Conservation (phyloP, 2,329 filamentous ascomycete species). For the Anthostomella pinea region DNA sequence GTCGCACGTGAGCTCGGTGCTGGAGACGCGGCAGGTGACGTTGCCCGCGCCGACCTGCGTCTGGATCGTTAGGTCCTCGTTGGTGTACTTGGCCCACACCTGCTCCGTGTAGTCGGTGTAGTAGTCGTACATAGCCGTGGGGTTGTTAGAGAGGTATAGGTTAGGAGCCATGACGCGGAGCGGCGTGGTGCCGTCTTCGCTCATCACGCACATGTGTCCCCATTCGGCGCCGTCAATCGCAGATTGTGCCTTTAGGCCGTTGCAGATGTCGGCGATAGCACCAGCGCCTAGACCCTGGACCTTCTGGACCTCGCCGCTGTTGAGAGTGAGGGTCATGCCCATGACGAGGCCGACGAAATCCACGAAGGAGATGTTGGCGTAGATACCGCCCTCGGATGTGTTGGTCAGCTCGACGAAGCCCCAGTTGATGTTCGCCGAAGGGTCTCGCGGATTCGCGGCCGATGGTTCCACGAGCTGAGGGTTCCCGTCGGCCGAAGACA, state of each 20-base stretch:
- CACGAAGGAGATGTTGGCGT: slow-evolving; percentile 49
- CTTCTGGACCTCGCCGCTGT: slow-evolving; percentile 35
- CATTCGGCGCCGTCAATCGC: slow-evolving; percentile 40
- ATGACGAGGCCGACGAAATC: slow-evolving; percentile 51
- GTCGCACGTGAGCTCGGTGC: slow-evolving; percentile 36
- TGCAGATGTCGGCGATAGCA: slow-evolving; percentile 40
- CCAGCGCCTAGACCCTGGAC: slow-evolving; percentile 38
- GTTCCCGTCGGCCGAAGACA: slow-evolving; percentile 27
- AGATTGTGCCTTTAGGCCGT: slow-evolving; percentile 37
- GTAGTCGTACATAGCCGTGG: slow-evolving; percentile 38
- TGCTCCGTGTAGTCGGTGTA: slow-evolving; percentile 44
- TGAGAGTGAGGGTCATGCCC: slow-evolving; percentile 44
- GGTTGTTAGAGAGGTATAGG: slow-evolving; percentile 36
- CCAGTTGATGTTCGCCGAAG: slow-evolving; percentile 44
- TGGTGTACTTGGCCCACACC: slow-evolving; percentile 44
- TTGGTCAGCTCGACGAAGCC: slow-evolving; percentile 50
- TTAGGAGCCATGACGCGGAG: slow-evolving; percentile 46
- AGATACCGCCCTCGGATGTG: slow-evolving; percentile 37
- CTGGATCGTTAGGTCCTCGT: slow-evolving; percentile 39
- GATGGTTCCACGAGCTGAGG: slow-evolving; percentile 47
- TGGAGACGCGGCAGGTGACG: slow-evolving; percentile 38
- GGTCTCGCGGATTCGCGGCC: slow-evolving; percentile 40
- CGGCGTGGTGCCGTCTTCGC: slow-evolving; percentile 32
- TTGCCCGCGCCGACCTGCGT: slow-evolving; percentile 40
- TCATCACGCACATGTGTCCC: slow-evolving; percentile 45